Conservation (phyloP, 2,329 filamentous ascomycete genomes). For the Aureobasidium leucospermi region DNA sequence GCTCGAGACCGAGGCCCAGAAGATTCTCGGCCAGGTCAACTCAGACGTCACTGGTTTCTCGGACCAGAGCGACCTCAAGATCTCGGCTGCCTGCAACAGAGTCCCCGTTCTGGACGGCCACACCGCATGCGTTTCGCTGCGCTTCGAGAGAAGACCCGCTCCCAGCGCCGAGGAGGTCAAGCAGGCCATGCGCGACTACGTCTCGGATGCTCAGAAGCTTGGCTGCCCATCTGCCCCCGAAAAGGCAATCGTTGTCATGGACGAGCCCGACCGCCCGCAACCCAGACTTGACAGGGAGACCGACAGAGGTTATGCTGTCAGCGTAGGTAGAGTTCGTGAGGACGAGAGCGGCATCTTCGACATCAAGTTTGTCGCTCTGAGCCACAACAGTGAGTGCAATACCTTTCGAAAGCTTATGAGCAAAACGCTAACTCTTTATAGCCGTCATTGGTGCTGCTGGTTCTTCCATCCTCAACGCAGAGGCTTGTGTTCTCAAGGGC, state of each 20-base stretch:
- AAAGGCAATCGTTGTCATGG: conserved; percentile 78
- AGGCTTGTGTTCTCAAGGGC: conserved; percentile 85
- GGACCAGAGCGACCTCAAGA: conserved; percentile 64
- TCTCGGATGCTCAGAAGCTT: conserved; percentile 71
- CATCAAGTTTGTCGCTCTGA: conserved; percentile 87
- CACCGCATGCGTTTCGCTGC: conserved; percentile 84
- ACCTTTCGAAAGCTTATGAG: no score
- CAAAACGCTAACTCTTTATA: conserved; percentile 23
- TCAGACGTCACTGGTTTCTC: conserved; percentile 64
- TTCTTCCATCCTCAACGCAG: conserved; percentile 88
- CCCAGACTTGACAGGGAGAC: conserved; percentile 83
- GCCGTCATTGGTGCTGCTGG: conserved; percentile 94
- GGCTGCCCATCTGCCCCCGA: conserved; percentile 81
- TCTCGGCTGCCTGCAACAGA: conserved; percentile 85
- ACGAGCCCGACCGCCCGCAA: conserved; percentile 84
- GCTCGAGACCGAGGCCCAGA: conserved; percentile 86
- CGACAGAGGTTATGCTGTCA: conserved; percentile 80
- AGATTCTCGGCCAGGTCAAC: conserved; percentile 79
- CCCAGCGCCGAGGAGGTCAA: conserved; percentile 71
- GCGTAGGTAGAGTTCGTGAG: conserved; percentile 77
- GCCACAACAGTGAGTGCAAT: conserved; percentile 61
- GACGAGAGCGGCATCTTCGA: conserved; percentile 88
- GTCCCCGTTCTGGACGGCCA: conserved; percentile 95
- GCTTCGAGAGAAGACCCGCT: conserved; percentile 67
- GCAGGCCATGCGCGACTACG: conserved; percentile 71